Percentiles rank a stretch among this genome's conserved stretches.
Evolutionary conservation across 495 filamentous ascomycete species (phyloP).

Genomic region (Platismatia glauca): DNA sequence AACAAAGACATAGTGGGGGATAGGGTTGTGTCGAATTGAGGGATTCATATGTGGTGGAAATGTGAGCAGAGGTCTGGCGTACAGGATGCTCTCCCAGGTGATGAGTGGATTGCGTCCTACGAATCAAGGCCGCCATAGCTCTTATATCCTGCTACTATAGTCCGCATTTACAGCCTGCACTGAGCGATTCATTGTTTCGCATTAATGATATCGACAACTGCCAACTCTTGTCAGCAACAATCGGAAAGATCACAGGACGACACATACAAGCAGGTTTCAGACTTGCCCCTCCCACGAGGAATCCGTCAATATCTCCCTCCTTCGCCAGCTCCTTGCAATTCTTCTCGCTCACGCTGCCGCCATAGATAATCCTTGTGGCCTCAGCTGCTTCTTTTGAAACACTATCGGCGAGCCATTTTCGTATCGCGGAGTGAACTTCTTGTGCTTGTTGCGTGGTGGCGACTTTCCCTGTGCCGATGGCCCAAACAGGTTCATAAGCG

Average conservation of each 20-base stretch:
- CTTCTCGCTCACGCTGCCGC: slow-evolving; percentile 94
- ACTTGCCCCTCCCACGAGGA: slow-evolving; percentile 95
- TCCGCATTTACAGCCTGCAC: background rate
- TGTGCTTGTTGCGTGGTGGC: slow-evolving; percentile 89
- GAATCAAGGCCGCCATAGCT: background rate
- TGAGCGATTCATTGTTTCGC: slow-evolving; percentile 36
- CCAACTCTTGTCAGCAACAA: slow-evolving; percentile 19
- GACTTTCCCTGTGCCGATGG: slow-evolving; percentile 96
- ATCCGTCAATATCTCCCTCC: slow-evolving; percentile 92
- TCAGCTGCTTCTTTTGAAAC: slow-evolving; percentile 64
- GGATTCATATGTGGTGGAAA: background rate
- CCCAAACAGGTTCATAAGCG: slow-evolving; percentile 98
- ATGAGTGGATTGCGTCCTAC: background rate
- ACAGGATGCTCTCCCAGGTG: background rate
- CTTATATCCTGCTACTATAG: background rate
- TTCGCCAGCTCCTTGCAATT: slow-evolving; percentile 90
- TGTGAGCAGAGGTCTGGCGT: background rate
- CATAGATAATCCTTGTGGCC: slow-evolving; percentile 84
- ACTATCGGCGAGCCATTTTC: slow-evolving; percentile 70
- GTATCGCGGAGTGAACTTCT: slow-evolving; percentile 89
- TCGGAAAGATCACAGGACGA: background rate
- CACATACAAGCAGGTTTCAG: slow-evolving; percentile 94
- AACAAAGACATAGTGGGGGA: slow-evolving; percentile 17
- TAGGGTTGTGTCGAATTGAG: background rate
- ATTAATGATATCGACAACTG: slow-evolving; percentile 64